Conservation (phyloP, 306 rosid genomes). For the Lathyrus tuberosus region DNA sequence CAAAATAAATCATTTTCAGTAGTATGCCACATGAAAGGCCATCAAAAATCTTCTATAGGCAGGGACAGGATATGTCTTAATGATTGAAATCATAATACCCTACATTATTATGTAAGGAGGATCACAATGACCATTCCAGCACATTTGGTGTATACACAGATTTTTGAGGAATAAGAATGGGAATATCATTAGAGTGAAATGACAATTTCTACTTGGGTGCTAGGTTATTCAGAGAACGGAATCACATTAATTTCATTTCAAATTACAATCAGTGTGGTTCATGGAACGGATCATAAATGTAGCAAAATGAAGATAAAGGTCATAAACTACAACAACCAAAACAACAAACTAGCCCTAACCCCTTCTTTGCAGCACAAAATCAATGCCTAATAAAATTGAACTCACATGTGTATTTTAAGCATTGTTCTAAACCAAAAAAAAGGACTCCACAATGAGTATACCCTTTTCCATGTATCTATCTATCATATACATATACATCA, state of each 20-base stretch:
- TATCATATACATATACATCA: neutral
- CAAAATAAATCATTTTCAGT: constrained; percentile 13
- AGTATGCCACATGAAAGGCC: constrained; percentile 4
- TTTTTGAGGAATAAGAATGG: constrained; percentile 3
- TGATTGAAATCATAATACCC: constrained; percentile 19
- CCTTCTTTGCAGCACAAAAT: neutral
- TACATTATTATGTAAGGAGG: neutral
- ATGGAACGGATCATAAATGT: constrained; percentile 5
- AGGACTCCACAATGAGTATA: too few species aligned
- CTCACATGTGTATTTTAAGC: constrained; percentile 2
- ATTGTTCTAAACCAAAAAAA: neutral
- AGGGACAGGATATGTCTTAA: constrained; percentile 25
- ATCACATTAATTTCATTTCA: constrained; percentile 4
- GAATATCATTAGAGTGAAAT: constrained; percentile 1
- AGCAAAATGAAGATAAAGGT: constrained; percentile 21
- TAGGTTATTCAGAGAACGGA: neutral
- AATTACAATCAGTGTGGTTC: neutral
- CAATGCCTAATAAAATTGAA: constrained; percentile 31
- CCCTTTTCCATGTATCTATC: neutral
- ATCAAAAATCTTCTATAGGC: constrained; percentile 3
- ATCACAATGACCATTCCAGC: constrained; percentile 11
- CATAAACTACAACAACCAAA: neutral
- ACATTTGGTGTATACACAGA: constrained; percentile 2
- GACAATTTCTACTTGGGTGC: constrained; percentile 1
- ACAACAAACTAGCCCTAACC: too few species aligned